These are phyloP conservation scores for Cyclanthera cordifolia DNA, from an alignment of 306 rosid species.

Conservation along the genomic window DNA sequence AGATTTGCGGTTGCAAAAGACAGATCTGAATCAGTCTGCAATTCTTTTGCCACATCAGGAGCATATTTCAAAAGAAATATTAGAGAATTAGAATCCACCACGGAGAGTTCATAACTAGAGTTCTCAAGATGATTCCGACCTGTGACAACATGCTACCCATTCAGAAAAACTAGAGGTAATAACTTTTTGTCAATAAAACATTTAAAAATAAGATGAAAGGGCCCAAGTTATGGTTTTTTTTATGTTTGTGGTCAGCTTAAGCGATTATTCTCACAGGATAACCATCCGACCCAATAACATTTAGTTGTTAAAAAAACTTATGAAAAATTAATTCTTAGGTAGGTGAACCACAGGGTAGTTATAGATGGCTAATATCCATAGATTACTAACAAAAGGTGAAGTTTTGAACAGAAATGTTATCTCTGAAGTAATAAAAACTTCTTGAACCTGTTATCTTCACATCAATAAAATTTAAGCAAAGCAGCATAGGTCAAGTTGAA, in stretches of 20 bases:
- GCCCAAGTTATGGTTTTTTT: too few species aligned
- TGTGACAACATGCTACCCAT: slow-evolving; percentile 23
- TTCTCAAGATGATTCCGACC: slow-evolving; percentile 54
- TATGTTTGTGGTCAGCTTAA: too few species aligned
- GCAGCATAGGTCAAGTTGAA: background rate
- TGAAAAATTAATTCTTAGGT: too few species aligned
- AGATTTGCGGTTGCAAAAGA: slow-evolving; percentile 48
- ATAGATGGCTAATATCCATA: background rate
- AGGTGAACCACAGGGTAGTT: background rate
- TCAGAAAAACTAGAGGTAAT: background rate
- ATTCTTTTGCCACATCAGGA: slow-evolving; percentile 71
- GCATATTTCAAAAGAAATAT: slow-evolving; percentile 67
- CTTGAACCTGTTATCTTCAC: slow-evolving; percentile 1
- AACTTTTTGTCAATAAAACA: background rate
- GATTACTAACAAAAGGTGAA: background rate
- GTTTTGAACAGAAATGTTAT: background rate
- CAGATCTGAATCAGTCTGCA: slow-evolving; percentile 47
- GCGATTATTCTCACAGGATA: too few species aligned
- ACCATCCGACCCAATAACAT: too few species aligned
- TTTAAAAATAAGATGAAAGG: background rate
- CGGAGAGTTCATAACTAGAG: slow-evolving; percentile 73
- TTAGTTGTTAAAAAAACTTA: too few species aligned
- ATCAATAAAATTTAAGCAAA: background rate
- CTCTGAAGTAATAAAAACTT: background rate
- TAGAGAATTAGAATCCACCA: slow-evolving; percentile 87